phyloP scores from a whole-genome alignment of 2,329 filamentous ascomycete genomes.

The Penicillium sp. region DNA sequence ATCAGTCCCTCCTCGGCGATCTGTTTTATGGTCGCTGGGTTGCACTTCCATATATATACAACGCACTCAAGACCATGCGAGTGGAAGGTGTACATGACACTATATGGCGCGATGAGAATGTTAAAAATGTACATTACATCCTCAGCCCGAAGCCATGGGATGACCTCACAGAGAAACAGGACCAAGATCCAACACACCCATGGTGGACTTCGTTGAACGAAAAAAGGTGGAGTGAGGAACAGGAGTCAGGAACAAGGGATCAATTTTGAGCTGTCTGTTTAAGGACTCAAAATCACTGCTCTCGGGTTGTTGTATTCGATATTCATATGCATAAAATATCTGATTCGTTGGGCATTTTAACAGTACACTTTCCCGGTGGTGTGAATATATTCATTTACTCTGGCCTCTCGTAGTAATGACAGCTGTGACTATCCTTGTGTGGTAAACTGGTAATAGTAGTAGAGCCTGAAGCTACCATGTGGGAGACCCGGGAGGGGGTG shows the following conservation, averaged over 20 bases:
- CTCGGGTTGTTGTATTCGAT: too few species aligned
- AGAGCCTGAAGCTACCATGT: too few species aligned
- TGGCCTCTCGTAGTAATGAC: too few species aligned
- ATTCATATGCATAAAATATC: too few species aligned
- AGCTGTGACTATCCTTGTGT: too few species aligned
- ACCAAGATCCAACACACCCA: neutral
- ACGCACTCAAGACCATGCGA: slow-evolving; percentile 36
- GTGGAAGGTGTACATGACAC: slow-evolving; percentile 55
- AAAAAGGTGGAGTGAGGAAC: neutral
- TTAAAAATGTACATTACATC: slow-evolving; percentile 64
- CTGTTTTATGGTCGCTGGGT: slow-evolving; percentile 59
- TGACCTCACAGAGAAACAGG: slow-evolving; percentile 33
- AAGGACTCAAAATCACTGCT: too few species aligned
- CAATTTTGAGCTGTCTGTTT: neutral
- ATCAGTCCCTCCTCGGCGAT: slow-evolving; percentile 48
- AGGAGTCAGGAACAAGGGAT: neutral
- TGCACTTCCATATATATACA: slow-evolving; percentile 59
- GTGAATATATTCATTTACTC: too few species aligned
- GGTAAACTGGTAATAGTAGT: too few species aligned
- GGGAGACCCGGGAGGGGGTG: too few species aligned
- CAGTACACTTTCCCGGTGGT: too few species aligned
- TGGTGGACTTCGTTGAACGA: neutral
- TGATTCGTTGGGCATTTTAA: too few species aligned
- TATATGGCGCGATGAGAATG: slow-evolving; percentile 60
- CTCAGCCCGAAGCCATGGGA: slow-evolving; percentile 64